Evolutionary conservation across 441 rosid species (phyloP).

Genomic region (Gossypium gossypioides): DNA sequence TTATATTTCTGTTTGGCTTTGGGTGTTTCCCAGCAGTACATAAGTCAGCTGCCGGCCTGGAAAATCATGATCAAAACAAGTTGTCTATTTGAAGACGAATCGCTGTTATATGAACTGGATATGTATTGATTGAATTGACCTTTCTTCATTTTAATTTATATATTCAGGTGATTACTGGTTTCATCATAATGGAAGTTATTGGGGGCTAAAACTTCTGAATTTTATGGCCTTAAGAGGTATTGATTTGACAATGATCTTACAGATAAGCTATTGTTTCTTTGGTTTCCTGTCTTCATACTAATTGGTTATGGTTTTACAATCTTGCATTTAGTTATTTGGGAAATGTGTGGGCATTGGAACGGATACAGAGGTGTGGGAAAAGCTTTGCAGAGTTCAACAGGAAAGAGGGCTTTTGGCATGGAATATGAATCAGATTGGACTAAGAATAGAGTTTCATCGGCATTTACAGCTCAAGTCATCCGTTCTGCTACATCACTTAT

Average conservation of each 20-base stretch:
- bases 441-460: constrained; percentile 43
- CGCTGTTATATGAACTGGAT: not conserved
- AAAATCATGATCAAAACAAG: constrained; percentile 12
- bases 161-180: constrained; percentile 20
- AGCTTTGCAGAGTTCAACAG: constrained; percentile 18
- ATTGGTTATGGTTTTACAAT: constrained; percentile 5
- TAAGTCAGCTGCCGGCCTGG: constrained; percentile 4
- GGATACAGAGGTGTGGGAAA: constrained; percentile 22
- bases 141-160: not conserved
- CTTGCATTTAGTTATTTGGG: constrained; percentile 32
- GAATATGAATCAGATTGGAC: constrained; percentile 67
- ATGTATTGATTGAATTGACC: constrained; percentile 5
- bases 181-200: constrained; percentile 46
- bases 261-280: not conserved
- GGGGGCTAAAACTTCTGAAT: constrained; percentile 50
- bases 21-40: constrained; percentile 1
- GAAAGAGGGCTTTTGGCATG: constrained; percentile 48
- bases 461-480: constrained; percentile 40
- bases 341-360: constrained; percentile 43
- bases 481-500: constrained; percentile 61
- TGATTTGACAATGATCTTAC: not conserved
- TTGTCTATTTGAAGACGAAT: constrained; percentile 5
- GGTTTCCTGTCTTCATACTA: constrained; percentile 3
- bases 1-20: not conserved
- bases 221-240: constrained; percentile 53